Percentiles rank a stretch among this genome's conserved stretches.
These are phyloP conservation scores for Yueomyces sp. DNA, from an alignment of 1,139 yeast genomes.

Conservation along the genomic window DNA sequence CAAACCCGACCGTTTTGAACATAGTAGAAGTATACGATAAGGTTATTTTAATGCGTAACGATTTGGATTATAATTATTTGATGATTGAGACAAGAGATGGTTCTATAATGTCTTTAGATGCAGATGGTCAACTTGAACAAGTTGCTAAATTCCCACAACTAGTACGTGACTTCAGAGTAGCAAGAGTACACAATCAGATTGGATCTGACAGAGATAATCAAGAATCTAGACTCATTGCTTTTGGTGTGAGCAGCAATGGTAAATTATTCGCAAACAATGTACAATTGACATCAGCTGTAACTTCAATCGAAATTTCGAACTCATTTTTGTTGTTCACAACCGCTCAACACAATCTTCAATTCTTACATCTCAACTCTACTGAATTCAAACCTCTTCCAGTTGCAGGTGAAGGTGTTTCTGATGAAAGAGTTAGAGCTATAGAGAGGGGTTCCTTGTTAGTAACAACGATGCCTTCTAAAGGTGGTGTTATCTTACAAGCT, in stretches of 20 bases:
- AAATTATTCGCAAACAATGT: slow-evolving; percentile 54
- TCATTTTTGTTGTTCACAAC: slow-evolving; percentile 73
- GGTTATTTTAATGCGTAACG: slow-evolving; percentile 43
- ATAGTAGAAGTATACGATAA: slow-evolving; percentile 36
- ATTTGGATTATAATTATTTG: slow-evolving; percentile 39
- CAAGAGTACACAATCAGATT: slow-evolving; percentile 20
- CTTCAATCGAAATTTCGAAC: slow-evolving; percentile 68
- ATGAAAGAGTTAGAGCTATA: slow-evolving; percentile 77
- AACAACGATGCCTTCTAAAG: slow-evolving; percentile 68
- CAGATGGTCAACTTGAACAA: slow-evolving; percentile 22
- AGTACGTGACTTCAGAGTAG: slow-evolving; percentile 51
- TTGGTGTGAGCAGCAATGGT: slow-evolving; percentile 67
- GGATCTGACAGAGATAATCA: slow-evolving; percentile 19
- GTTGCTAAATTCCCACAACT: slow-evolving; percentile 53
- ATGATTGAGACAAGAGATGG: slow-evolving; percentile 58
- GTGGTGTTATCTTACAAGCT: slow-evolving; percentile 80
- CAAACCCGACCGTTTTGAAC: slow-evolving; percentile 31
- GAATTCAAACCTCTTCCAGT: slow-evolving; percentile 27
- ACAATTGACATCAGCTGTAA: slow-evolving; percentile 64
- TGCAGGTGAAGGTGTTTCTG: slow-evolving; percentile 30
- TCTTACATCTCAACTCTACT: slow-evolving; percentile 51
- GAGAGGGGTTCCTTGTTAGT: slow-evolving; percentile 85
- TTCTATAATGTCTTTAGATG: slow-evolving; percentile 33
- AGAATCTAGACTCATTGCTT: slow-evolving; percentile 32
- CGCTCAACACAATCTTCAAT: slow-evolving; percentile 73